Evolutionary conservation across 306 rosid genomes (phyloP), one percentile per base, ranked within the genome.

Genomic region (Sindora glabra): DNA sequence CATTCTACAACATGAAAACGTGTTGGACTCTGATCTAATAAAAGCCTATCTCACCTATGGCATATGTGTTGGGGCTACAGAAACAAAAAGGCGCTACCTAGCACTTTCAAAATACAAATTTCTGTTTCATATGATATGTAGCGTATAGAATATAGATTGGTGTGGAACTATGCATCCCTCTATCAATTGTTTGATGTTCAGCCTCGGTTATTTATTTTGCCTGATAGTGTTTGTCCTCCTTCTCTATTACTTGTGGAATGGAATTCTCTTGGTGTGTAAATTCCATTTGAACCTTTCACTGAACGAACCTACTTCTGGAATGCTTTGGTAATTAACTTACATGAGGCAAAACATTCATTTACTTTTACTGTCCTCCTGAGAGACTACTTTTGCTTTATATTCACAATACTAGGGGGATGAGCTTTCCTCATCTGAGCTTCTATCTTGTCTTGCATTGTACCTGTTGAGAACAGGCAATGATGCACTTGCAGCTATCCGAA

Each of bases 401-500:
- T 65, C 83, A 67, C 62, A 52, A 11, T 10, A 65, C 77, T 75
- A 91, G 1, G 95, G 85, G 33, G 99, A 89, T 48, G 74, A 86
- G 78, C 96, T 89, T 59, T 89, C 99, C 48, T 92, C 99, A 57
- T 84, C 99, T 2, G 99, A 92, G 70, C 94, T 89, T 72, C 49
- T 60, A 47, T 83, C 94, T 19, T 80, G 95, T 68, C 70, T 83
- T 66, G 63, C 68, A 48, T 70, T 89, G 64, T 86, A 89, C 75
- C 95, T 80, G 76, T 78, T 83, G 64, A 86, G 96, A 77, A 89
- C 96, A 0, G 99, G 95, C 60, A 89, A 74, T 23, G 96, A 76
- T 64, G 90, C 90, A 60, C 67, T 86, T n/a, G 87, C 48, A 5
- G 95, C 69, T 68, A 92, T 89, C 44, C 95, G 78, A 55, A 92